Percentiles rank a stretch among this genome's conserved stretches.
Evolutionary conservation across 179 eudicot species (phyloP).

Genomic region (Heliamphora pulchella): DNA sequence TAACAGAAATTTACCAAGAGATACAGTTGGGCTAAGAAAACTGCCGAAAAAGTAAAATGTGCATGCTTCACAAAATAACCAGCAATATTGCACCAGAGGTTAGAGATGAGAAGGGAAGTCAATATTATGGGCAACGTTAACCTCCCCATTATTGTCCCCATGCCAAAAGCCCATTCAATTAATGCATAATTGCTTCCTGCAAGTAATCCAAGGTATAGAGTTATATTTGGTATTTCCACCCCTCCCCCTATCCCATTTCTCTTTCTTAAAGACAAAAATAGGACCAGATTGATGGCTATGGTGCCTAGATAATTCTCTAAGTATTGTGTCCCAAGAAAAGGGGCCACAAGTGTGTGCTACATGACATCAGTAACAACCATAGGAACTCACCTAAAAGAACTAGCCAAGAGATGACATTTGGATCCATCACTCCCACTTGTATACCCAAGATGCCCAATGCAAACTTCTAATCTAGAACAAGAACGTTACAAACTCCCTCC

Average conservation of each 20-base stretch:
- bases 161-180: neutral
- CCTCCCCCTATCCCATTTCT: neutral
- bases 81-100: neutral
- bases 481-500: too few relatives aligned
- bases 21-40: conserved; percentile 1
- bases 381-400: too few relatives aligned
- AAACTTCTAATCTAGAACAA: too few relatives aligned
- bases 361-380: neutral
- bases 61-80: neutral
- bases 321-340: neutral
- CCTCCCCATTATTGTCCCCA: neutral
- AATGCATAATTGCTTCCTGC: neutral
- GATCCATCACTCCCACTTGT: too few relatives aligned
- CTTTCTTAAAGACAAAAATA: neutral
- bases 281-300: conserved; percentile 1
- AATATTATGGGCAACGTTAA: neutral
- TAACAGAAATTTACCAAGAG: neutral
- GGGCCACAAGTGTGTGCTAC: neutral
- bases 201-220: neutral
- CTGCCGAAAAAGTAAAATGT: neutral
- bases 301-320: neutral
- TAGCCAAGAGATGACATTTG: too few relatives aligned
- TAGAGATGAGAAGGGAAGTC: neutral
- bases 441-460: too few relatives aligned
- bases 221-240: neutral